Base-by-base conservation (phyloP, 176 grass and related monocot genomes). In the Oryza officinalis region DNA sequence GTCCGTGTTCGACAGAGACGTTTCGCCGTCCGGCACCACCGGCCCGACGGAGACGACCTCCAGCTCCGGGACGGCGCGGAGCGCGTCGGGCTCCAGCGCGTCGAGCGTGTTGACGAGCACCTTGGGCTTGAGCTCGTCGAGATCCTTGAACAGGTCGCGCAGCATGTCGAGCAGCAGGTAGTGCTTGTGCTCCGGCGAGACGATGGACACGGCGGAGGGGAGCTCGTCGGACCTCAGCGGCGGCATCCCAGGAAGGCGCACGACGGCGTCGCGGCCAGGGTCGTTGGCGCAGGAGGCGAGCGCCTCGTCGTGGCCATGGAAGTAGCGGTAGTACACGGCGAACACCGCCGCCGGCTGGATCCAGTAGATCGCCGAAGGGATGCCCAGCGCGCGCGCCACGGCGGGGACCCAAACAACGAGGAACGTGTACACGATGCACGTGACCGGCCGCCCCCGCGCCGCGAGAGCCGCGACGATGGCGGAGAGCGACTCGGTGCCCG, bases 61-160 rank as follows among this genome's bases (percentile, higher is more conserved):
- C 0, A 80, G 15, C 27, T 86, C 31, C 17, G 18, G 0, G 13
- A 91, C 31, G 0, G 40, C 30, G 4, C 37, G 57, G 23, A 94
- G 27, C 27, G 74, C 79, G 13, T 81, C 32, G 0, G n/a, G 4
- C 73, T 94, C 88, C 15, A 88, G 66, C 8, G 67, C 82, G 9
- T 94, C 86, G 14, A 88, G 88, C n/a, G 85, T 83, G 41, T 91
- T 91, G 20, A 91, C 76, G 4, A 91, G 59, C 71, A 91, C 26
- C 81, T 4, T 76, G 15, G 75, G 69, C 63, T 78, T 80, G 54
- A 52, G 6, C 77, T 64, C 81, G 57, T 83, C 70, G 27, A 83
- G 54, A 12, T 27, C 59, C 57, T 1, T 7, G 27, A 83, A 83
- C 26, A 83, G 20, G 0, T 47, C 57, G 26, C 81, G 38, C 57